Conservation (phyloP, 1,284 basidiomycete genomes). For the Quambalaria eucalypti region DNA sequence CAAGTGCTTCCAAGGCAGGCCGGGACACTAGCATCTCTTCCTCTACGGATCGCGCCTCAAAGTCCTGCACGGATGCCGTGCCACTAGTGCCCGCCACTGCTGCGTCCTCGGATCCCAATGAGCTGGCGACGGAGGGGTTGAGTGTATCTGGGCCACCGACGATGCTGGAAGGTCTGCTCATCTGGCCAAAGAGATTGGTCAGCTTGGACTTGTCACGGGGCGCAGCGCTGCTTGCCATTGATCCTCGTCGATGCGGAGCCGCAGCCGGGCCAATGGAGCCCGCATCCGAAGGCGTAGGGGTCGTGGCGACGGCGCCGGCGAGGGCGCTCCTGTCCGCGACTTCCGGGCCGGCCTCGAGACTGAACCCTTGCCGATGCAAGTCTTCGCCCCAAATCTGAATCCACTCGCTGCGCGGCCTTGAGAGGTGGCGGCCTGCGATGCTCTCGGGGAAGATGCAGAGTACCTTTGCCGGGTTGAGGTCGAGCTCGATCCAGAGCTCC, state of each 20-base stretch:
- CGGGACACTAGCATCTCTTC: neutral
- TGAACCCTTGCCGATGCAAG: constrained; percentile 16
- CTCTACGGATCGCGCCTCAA: neutral
- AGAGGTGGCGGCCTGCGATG: constrained; percentile 65
- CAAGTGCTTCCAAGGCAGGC: constrained; percentile 10
- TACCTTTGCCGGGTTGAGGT: constrained; percentile 87
- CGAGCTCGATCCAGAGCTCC: constrained; percentile 74
- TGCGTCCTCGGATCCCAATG: neutral
- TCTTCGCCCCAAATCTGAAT: constrained; percentile 69
- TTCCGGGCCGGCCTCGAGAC: constrained; percentile 2
- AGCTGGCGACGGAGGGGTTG: constrained; percentile 2
- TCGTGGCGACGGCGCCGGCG: neutral
- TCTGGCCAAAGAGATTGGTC: neutral
- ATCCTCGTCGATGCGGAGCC: too few relatives aligned
- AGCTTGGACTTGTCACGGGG: neutral
- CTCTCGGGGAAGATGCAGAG: constrained; percentile 75
- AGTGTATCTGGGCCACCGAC: constrained; percentile 13
- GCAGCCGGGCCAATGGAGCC: neutral
- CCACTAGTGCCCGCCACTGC: neutral
- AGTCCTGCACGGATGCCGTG: neutral
- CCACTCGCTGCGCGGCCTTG: constrained; percentile 64
- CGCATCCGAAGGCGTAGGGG: neutral
- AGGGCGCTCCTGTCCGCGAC: constrained; percentile 4
- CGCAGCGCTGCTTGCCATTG: neutral
- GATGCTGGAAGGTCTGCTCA: neutral